Base-by-base conservation (phyloP, 2,329 filamentous ascomycete species). In the Dothistroma septosporum region DNA sequence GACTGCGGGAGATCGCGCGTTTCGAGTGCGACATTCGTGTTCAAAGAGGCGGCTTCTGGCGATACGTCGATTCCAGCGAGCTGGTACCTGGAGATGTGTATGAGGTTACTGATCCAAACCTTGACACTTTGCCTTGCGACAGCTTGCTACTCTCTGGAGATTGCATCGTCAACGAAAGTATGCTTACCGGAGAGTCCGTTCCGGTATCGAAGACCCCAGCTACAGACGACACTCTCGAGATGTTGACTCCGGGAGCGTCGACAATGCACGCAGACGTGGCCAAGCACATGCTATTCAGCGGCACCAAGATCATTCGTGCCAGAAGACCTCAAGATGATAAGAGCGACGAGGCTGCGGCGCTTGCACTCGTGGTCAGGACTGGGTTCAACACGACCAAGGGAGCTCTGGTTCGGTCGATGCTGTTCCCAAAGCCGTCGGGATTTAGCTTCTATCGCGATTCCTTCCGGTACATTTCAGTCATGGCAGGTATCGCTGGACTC, bases 401-500 rank as follows among this genome's bases (percentile, higher is more conserved):
- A 24, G 91, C 94, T 10, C 80, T 99, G 19, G 92, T 99, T 61
- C 89, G 94, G 24, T 97, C 94, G 0, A 99, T 99, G 93, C 83
- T 99, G 41, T 99, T 99, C 73, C 95, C 94, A 0, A 99, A 99
- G 72, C 94, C 94, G 1, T 96, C 93, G 0, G 93, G 93, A 0
- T 99, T 99, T 84, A 97, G 95, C 71, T 99, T 99, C 74, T 99
- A 99, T 75, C 86, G 91, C 47, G 94, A 99, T 75, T 97, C 93
- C 0, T 99, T 99, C 77, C 87, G 92, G 22, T 99, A 99, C 74
- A 97, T 99, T 62, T 92, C 90, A 4, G 94, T 99, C 62, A 99
- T 99, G 94, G 93, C 85, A 6, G 78, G 87, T 47, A 87, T 99
- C 68, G 95, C 94, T 22, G 78, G 87, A 53, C 75, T 97, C 54